Evolutionary conservation across 2,329 filamentous ascomycete species (phyloP).

Genomic region (Chalara sp.): DNA sequence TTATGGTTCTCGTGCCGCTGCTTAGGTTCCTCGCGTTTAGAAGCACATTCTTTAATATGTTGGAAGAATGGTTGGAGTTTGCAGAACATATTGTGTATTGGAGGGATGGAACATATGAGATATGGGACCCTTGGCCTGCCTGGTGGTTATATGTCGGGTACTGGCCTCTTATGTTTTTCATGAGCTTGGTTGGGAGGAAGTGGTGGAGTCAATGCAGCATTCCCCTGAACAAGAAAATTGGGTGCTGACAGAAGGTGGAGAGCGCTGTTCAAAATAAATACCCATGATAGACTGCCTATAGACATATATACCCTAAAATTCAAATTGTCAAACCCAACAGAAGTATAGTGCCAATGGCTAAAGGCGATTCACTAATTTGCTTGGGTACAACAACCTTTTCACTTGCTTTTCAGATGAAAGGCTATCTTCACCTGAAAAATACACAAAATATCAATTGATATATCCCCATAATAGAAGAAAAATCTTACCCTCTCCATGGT

Average conservation of each 20-base stretch:
- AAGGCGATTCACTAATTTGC: too few species aligned
- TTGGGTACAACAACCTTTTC: too few species aligned
- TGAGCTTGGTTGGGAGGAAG: constrained; percentile 35
- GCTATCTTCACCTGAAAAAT: too few species aligned
- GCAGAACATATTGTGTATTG: constrained; percentile 37
- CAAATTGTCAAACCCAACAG: too few species aligned
- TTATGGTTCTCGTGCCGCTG: constrained; percentile 42
- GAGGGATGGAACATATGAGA: constrained; percentile 47
- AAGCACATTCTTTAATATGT: constrained; percentile 14
- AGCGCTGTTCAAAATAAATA: background rate
- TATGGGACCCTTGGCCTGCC: constrained; percentile 49
- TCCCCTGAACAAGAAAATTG: background rate
- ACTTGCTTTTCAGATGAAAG: too few species aligned
- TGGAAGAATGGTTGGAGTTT: constrained; percentile 25
- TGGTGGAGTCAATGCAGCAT: constrained; percentile 63
- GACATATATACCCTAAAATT: too few species aligned
- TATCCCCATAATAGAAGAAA: too few species aligned
- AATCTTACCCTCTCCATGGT: too few species aligned
- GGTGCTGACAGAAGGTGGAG: constrained; percentile 36
- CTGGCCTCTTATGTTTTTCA: constrained; percentile 45
- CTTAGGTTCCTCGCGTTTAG: constrained; percentile 24
- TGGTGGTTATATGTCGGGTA: constrained; percentile 51
- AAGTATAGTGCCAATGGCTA: too few species aligned
- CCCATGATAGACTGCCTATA: too few species aligned
- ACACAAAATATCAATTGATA: too few species aligned